These are phyloP conservation scores for Amoebophrya sp. DNA, from an alignment of 169 alveolate genomes.

Conservation along the genomic window DNA sequence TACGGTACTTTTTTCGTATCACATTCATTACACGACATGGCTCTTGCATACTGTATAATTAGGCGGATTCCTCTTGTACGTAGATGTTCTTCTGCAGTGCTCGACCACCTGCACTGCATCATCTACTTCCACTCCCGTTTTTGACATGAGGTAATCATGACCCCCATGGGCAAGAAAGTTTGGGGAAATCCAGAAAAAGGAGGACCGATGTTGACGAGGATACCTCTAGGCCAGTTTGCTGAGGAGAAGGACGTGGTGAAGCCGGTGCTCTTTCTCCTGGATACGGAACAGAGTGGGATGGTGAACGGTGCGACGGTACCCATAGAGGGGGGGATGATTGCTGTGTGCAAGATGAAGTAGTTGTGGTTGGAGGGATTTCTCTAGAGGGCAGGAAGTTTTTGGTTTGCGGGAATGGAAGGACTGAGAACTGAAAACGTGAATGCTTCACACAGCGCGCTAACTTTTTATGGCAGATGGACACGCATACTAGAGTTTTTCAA, in stretches of 20 bases:
- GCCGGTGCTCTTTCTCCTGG: neutral
- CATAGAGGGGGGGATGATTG: neutral
- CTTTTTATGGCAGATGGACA: no score
- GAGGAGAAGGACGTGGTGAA: neutral
- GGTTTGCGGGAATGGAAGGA: no score
- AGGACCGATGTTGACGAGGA: neutral
- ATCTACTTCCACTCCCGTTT: no score
- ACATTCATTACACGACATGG: neutral
- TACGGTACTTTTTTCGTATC: neutral
- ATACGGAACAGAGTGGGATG: neutral
- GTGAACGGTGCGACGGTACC: neutral
- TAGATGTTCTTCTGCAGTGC: no score
- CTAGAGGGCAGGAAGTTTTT: no score
- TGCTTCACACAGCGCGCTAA: no score
- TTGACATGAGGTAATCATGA: no score
- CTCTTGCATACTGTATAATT: neutral
- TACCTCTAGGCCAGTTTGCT: neutral
- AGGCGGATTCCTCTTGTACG: no score
- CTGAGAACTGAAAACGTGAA: no score
- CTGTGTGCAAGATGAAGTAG: conserved; percentile 10
- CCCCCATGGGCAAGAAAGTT: neutral
- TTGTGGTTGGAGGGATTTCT: neutral
- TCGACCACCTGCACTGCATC: no score
- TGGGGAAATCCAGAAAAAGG: neutral
- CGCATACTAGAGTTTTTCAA: no score